These are phyloP conservation scores for Fusarium heterosporum DNA, from an alignment of 2,329 filamentous ascomycete species.

Conservation along the genomic window DNA sequence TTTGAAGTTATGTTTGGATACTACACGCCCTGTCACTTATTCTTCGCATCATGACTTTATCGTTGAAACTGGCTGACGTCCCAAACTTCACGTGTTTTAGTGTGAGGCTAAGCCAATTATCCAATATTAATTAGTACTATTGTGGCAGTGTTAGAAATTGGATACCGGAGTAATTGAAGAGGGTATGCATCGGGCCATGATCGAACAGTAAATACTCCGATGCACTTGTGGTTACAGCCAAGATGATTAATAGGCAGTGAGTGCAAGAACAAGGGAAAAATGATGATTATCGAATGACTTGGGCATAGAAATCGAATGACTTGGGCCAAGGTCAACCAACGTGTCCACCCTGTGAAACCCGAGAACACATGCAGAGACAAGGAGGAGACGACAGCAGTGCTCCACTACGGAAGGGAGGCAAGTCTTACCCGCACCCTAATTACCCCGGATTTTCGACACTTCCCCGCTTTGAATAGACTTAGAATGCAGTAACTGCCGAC, in stretches of 20 bases:
- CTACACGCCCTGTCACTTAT: no score
- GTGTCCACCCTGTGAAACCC: slow-evolving; percentile 13
- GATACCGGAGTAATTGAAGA: neutral
- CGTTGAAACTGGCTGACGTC: no score
- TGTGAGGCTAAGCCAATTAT: no score
- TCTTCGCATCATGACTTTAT: no score
- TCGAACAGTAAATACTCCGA: slow-evolving; percentile 12
- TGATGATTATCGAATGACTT: slow-evolving; percentile 28
- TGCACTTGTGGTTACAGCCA: neutral
- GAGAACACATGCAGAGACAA: slow-evolving; percentile 10
- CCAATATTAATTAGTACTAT: no score
- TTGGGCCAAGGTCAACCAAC: neutral
- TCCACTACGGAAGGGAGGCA: slow-evolving; percentile 41
- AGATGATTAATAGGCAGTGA: neutral
- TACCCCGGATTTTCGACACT: slow-evolving; percentile 47
- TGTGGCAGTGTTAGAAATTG: no score
- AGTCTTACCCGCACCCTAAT: slow-evolving; percentile 39
- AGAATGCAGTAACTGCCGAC: slow-evolving; percentile 36
- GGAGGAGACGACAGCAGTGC: slow-evolving; percentile 14
- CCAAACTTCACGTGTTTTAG: no score
- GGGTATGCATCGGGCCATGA: neutral
- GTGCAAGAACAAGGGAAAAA: neutral
- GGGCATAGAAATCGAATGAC: slow-evolving; percentile 35
- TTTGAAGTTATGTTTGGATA: neutral
- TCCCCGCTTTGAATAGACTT: slow-evolving; percentile 34